phyloP scores from a whole-genome alignment of 495 filamentous ascomycete species.

The Melanomma pulvis-pyrius region DNA sequence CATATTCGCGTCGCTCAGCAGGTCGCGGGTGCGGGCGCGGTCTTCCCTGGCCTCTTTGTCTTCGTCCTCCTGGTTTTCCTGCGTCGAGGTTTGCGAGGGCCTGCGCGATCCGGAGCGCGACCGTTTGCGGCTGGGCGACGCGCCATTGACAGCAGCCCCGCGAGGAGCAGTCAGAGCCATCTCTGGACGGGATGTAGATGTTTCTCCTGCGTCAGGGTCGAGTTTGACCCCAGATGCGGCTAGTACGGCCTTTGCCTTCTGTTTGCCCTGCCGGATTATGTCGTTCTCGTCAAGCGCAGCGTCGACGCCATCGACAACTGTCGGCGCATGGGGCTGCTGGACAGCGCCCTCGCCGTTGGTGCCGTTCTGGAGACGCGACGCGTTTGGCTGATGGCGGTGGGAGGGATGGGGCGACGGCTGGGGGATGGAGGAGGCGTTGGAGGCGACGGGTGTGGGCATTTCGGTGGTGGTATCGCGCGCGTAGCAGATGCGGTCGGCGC shows the following conservation, averaged over 20 bases:
- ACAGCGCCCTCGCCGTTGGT: constrained; percentile 30
- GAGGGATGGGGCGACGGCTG: constrained; percentile 13
- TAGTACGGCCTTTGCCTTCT: constrained; percentile 61
- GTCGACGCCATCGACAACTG: constrained; percentile 15
- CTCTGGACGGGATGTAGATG: neutral
- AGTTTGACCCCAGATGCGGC: constrained; percentile 52
- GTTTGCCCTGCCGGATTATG: constrained; percentile 58
- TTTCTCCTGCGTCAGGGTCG: constrained; percentile 33
- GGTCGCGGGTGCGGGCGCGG: constrained; percentile 67
- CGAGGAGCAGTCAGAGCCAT: constrained; percentile 19
- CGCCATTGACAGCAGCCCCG: constrained; percentile 46
- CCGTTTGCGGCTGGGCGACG: constrained; percentile 57
- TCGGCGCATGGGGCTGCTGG: constrained; percentile 20
- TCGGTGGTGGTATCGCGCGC: constrained; percentile 9
- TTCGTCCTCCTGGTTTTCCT: constrained; percentile 38
- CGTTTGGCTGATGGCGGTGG: constrained; percentile 13
- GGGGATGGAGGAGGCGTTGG: constrained; percentile 10
- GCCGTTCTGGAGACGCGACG: constrained; percentile 23
- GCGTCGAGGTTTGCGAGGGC: constrained; percentile 40
- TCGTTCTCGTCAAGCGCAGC: constrained; percentile 36
- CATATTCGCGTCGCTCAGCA: constrained; percentile 66
- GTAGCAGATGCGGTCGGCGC: neutral
- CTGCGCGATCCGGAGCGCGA: constrained; percentile 61
- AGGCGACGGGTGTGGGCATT: constrained; percentile 33
- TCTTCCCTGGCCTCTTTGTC: constrained; percentile 41